Base-by-base conservation (phyloP, 345 rosid genomes). In the Eucalyptus erythrocorys region DNA sequence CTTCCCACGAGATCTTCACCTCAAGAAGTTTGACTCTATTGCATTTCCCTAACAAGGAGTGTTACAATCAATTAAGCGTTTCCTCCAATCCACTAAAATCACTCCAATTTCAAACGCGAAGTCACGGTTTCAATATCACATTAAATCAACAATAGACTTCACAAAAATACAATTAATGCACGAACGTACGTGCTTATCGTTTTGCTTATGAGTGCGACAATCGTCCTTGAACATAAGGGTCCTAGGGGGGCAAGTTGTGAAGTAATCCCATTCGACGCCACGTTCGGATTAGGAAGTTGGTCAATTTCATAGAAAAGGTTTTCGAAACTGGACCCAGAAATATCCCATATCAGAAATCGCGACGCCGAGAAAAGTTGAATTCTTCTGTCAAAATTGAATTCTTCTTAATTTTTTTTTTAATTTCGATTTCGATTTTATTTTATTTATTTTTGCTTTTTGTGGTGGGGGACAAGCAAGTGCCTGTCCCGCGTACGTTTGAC, bases 211-310 rank as follows among this genome's bases (percentile, higher is more conserved):
- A 64, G 21, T n/a, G 5, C 3, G 19, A n/a, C 37, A 32, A 61
- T 61, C 0, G 17, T 12, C 68, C 16, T 61, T 30, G 8, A 61
- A 14, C 76, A n/a, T 14, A 2, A 0, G 3, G 34, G 40, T 7
- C 37, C 19, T 21, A 2, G 3, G 21, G 21, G 37, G 37, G 5
- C 40, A 6, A 64, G 10, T 4, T 64, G 14, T 16, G 10, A 64
- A 27, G 3, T 2, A 14, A 30, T 13, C 19, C 1, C 40, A 7
- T 13, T 64, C 21, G 2, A 7, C 10, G 3, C 21, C 4, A 15
- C 0, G 4, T n/a, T n/a, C 0, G 1, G n/a, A 2, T n/a, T 13
- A 8, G 2, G 21, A n/a, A n/a, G 10, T 8, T 2, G 37, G 76
- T n/a, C 19, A 2, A 30, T 64, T 13, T 64, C 37, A 1, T 30